Evolutionary conservation across 768 basidiomycete genomes (phyloP).

Genomic region (Serendipita vermifera): DNA sequence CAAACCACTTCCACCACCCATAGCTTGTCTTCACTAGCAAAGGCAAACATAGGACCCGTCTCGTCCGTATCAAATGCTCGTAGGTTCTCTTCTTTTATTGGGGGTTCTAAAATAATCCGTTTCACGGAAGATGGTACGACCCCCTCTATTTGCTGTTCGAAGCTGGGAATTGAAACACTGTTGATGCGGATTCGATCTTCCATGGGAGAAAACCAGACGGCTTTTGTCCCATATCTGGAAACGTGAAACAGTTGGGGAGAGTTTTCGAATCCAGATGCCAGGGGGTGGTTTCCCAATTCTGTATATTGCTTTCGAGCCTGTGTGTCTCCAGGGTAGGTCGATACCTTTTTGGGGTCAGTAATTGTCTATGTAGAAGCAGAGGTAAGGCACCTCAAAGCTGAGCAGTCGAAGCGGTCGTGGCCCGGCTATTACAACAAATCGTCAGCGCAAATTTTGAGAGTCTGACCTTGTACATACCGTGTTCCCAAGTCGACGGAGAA

Average conservation of each 20-base stretch:
- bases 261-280: background rate
- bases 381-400: background rate
- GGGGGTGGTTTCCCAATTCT: background rate
- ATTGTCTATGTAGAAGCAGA: background rate
- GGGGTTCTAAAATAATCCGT: background rate
- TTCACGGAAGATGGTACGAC: background rate
- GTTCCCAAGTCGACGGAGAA: background rate
- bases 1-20: background rate
- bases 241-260: slow-evolving; percentile 1
- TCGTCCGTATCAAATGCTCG: slow-evolving; percentile 8
- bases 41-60: slow-evolving; percentile 4
- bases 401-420: background rate
- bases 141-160: background rate
- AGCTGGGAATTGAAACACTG: background rate
- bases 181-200: background rate
- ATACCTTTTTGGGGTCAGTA: background rate
- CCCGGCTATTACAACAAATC: background rate
- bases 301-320: background rate
- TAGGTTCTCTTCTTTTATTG: background rate
- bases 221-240: slow-evolving; percentile 2
- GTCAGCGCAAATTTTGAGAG: background rate
- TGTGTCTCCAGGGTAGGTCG: background rate
- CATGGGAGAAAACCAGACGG: background rate
- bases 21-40: background rate
- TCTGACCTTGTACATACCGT: background rate